These are phyloP conservation scores for Parasitella parasitica DNA, from an alignment of 371 early-diverging fungal genomes.

Conservation along the genomic window DNA sequence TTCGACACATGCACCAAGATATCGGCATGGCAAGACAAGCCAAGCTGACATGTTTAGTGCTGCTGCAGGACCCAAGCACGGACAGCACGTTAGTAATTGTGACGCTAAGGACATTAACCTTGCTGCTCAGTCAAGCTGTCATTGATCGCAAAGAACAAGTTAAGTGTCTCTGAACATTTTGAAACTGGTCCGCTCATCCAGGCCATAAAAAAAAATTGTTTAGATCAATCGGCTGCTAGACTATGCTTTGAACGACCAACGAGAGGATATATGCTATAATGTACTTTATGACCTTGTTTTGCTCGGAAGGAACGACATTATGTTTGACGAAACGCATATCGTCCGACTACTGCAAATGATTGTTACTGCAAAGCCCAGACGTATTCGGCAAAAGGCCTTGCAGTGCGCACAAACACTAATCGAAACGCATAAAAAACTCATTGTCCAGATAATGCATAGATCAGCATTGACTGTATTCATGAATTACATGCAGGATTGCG, in stretches of 20 bases:
- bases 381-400: slow-evolving; percentile 19
- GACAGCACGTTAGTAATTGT: slow-evolving; percentile 44
- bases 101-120: slow-evolving; percentile 48
- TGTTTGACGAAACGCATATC: slow-evolving; percentile 32
- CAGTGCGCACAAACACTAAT: slow-evolving; percentile 22
- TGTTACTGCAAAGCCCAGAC: neutral
- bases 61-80: slow-evolving; percentile 38
- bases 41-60: slow-evolving; percentile 41
- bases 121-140: slow-evolving; percentile 47
- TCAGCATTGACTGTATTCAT: neutral
- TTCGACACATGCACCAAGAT: slow-evolving; percentile 63
- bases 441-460: slow-evolving; percentile 4
- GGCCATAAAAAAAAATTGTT: too few relatives aligned
- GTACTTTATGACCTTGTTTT: slow-evolving; percentile 34
- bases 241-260: slow-evolving; percentile 32
- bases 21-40: slow-evolving; percentile 55
- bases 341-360: slow-evolving; percentile 13
- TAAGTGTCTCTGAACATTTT: neutral
- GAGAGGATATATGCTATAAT: slow-evolving; percentile 29
- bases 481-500: slow-evolving; percentile 4
- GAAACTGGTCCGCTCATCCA: too few relatives aligned
- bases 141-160: slow-evolving; percentile 54
- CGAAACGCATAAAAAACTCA: slow-evolving; percentile 20
- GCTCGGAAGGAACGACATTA: slow-evolving; percentile 31
- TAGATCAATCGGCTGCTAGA: slow-evolving; percentile 41